A percentile compares a stretch with the other conserved stretches of the same genome.
Conservation (phyloP, 306 rosid genomes). For the Pterocarpus santalinus region DNA sequence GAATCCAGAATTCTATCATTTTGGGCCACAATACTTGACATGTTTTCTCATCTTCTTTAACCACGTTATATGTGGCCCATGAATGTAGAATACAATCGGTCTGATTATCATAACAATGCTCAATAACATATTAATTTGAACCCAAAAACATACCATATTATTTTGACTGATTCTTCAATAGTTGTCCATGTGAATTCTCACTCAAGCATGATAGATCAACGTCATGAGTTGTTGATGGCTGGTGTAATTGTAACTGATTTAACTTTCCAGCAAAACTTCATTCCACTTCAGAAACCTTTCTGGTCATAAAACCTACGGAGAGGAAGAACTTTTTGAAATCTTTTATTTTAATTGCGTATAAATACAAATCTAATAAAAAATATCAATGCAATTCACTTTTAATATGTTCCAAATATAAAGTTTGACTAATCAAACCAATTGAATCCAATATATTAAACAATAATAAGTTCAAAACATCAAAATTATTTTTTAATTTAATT, state of each 20-base stretch:
- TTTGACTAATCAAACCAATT: no score
- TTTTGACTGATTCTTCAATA: not conserved
- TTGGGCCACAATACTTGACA: not conserved
- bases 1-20: not conserved
- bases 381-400: no score
- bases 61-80: not conserved
- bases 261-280: not conserved
- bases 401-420: no score
- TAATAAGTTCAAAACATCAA: no score
- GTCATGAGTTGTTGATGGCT: not conserved
- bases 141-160: not conserved
- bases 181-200: conserved; percentile 9
- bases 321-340: no score
- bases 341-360: no score
- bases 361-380: no score
- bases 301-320: not conserved
- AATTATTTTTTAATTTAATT: no score
- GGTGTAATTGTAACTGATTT: not conserved
- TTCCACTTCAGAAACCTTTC: not conserved
- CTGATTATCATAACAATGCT: no score
- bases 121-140: not conserved
- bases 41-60: not conserved
- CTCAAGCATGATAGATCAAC: not conserved
- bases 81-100: not conserved
- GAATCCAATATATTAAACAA: no score